Conservation (phyloP, 257 asterid genomes). For the Petunia axillaris region DNA sequence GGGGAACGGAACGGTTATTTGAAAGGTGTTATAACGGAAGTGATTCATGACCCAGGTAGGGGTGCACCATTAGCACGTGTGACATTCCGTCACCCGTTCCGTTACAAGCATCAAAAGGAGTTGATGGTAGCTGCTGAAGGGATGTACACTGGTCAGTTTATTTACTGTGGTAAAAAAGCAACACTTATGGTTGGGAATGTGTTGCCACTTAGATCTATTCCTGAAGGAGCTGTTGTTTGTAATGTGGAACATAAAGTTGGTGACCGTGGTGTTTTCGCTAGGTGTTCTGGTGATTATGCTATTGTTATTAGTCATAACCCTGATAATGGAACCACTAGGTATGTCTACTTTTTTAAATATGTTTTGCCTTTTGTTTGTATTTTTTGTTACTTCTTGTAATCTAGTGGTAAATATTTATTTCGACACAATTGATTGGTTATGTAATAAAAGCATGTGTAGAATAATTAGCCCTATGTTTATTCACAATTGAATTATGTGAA, state of each 20-base stretch:
- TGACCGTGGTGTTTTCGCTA: slow-evolving; percentile 73
- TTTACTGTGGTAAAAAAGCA: slow-evolving; percentile 79
- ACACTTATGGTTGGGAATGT: slow-evolving; percentile 69
- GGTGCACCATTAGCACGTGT: slow-evolving; percentile 79
- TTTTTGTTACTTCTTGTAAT: too few species aligned
- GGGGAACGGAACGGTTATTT: slow-evolving; percentile 86
- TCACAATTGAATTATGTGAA: too few species aligned
- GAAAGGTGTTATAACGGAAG: slow-evolving; percentile 67
- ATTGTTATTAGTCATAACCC: slow-evolving; percentile 80
- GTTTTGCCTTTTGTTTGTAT: not conserved
- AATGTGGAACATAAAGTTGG: slow-evolving; percentile 81
- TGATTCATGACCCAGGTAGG: slow-evolving; percentile 82
- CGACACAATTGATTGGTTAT: too few species aligned
- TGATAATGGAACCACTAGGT: slow-evolving; percentile 78
- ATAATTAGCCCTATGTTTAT: too few species aligned
- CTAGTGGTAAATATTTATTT: too few species aligned
- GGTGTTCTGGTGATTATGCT: slow-evolving; percentile 78
- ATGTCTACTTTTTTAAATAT: not conserved
- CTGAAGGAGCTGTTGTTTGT: slow-evolving; percentile 81
- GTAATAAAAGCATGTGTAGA: too few species aligned
- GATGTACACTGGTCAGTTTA: slow-evolving; percentile 67
- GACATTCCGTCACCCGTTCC: slow-evolving; percentile 78
- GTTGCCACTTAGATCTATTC: slow-evolving; percentile 68
- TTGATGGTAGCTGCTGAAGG: slow-evolving; percentile 79
- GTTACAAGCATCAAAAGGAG: slow-evolving; percentile 81